Base-by-base conservation (phyloP, 306 rosid genomes). In the Glycine latifolia region DNA sequence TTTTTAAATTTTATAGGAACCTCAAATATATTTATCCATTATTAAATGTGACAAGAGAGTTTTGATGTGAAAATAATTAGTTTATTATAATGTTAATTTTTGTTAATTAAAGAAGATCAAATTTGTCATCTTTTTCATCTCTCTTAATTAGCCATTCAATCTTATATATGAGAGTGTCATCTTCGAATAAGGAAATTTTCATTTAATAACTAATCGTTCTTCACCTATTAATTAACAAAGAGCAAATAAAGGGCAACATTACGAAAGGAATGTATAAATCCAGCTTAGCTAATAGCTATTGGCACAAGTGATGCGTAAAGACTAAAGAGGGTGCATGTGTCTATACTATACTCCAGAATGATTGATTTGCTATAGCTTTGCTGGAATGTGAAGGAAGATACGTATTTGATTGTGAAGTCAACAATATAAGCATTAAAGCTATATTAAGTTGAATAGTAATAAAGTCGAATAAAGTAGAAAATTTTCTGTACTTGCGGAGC, bases 301-400 rank as follows among this genome's bases (percentile, higher is more conserved):
- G 53, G 7, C 33, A 39, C 39, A 73, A 73, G 47, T 74, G 54
- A 46, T 31, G 6, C 44, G 8, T 74, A 76, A 61, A 41, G 61
- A 3, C 1, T 16, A 56, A 15, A 56, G 62, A 35, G 55, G 58
- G 76, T 67, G 44, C 7, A 39, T 16, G 20, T 43, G 15, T 41
- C 8, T 43, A 12, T 37, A 3, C 4, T 37, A 37, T 37, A 0
- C 15, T 56, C 15, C 67, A 31, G n/a, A 61, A 31, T 61, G 61
- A 15, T 35, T 50, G 74, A 43, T 52, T 81, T 60, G 16, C 62
- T 55, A 26, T 1, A 79, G 67, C 69, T 16, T 62, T 11, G 80
- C 67, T 82, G 80, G 82, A 70, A 75, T 46, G 73, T 16, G 68
- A 47, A 46, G 33, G 52, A 66, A 59, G 61, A 53, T 8, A 2